Conservation (phyloP, 2,329 filamentous ascomycete species). For the Endocalyx cinctus region DNA sequence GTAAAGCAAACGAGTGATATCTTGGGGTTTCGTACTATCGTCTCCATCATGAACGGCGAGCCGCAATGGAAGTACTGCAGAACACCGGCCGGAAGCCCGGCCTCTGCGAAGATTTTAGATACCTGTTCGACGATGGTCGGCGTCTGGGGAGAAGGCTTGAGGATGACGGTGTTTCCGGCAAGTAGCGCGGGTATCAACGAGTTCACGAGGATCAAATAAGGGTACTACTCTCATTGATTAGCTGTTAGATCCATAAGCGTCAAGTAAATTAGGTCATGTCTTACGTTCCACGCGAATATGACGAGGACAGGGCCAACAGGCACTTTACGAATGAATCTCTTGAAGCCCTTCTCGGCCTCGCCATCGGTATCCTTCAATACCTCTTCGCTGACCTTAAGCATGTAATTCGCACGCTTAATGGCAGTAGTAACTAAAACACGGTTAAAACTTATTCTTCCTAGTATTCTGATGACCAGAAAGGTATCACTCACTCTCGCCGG, state of each 20-base stretch:
- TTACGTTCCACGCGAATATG: conserved; percentile 93
- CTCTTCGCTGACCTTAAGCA: conserved; percentile 78
- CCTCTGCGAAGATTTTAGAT: conserved; percentile 68
- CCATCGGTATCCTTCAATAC: conserved; percentile 76
- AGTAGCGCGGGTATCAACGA: conserved; percentile 88
- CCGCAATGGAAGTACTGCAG: conserved; percentile 92
- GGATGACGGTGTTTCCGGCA: conserved; percentile 82
- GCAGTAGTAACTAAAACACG: conserved; percentile 62
- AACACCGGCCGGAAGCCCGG: conserved; percentile 77
- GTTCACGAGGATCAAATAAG: conserved; percentile 90
- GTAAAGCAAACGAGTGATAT: conserved; percentile 88
- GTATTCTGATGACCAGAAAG: not conserved
- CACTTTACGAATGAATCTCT: conserved; percentile 81
- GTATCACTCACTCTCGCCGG: conserved; percentile 53
- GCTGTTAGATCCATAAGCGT: no score
- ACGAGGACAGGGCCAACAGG: conserved; percentile 84
- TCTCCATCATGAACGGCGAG: conserved; percentile 69
- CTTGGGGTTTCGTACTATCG: conserved; percentile 70
- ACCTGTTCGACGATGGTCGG: conserved; percentile 88
- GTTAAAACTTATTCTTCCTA: conserved; percentile 9
- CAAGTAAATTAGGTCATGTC: no score
- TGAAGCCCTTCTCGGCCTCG: conserved; percentile 82
- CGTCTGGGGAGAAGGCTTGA: conserved; percentile 94
- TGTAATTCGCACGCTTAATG: conserved; percentile 77
- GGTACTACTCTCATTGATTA: no score